Evolutionary conservation across 2,329 filamentous ascomycete genomes (phyloP).

Genomic region (Stromatinia cepivora): DNA sequence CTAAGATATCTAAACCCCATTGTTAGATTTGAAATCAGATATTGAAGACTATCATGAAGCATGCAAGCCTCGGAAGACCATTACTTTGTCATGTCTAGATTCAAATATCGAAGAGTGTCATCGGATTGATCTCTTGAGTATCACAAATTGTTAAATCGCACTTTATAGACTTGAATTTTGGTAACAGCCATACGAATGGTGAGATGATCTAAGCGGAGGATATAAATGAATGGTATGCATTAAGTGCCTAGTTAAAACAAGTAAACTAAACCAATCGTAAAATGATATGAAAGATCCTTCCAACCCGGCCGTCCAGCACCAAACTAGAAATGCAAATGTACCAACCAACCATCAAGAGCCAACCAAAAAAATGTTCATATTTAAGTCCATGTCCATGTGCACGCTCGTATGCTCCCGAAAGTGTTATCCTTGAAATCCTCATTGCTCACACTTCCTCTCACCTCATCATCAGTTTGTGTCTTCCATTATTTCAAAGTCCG

Average conservation of each 20-base stretch:
- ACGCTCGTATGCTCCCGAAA: neutral
- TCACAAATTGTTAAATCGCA: no score
- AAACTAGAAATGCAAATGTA: slow-evolving; percentile 4
- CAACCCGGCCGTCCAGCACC: slow-evolving; percentile 6
- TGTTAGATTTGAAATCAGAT: no score
- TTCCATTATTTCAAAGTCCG: slow-evolving; percentile 1
- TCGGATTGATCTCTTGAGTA: neutral
- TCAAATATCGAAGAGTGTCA: no score
- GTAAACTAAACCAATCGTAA: neutral
- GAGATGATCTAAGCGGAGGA: neutral
- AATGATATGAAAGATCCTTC: slow-evolving; percentile 9
- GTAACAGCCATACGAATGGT: neutral
- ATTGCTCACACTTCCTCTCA: neutral
- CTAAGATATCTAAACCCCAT: no score
- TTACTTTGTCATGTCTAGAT: no score
- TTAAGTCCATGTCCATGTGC: neutral
- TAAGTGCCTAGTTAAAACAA: slow-evolving; percentile 6
- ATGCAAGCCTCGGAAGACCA: no score
- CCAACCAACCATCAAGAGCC: neutral
- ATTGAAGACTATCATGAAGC: no score
- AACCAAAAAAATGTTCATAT: neutral
- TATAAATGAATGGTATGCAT: slow-evolving; percentile 3
- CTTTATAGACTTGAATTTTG: neutral
- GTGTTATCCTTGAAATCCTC: neutral
- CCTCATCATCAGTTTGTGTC: neutral